phyloP scores from a whole-genome alignment of 1,284 basidiomycete genomes.

The Mycena sp. region DNA sequence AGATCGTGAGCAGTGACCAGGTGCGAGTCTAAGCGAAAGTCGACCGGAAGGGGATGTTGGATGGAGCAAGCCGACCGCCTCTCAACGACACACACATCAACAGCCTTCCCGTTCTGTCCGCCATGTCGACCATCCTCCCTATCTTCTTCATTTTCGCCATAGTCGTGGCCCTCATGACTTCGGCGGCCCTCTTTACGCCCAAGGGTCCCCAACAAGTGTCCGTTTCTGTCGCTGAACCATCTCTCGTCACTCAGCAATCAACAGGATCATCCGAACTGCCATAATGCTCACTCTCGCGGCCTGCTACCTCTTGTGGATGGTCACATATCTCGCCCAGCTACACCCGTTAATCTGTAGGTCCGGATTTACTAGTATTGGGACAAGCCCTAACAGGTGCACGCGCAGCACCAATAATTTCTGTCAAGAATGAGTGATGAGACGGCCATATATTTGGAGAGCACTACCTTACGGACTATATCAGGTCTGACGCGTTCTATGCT shows the following conservation, averaged over 20 bases:
- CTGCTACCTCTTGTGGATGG: constrained; percentile 95
- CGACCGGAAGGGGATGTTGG: neutral
- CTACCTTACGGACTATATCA: constrained; percentile 25
- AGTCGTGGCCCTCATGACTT: constrained; percentile 69
- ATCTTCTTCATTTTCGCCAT: constrained; percentile 64
- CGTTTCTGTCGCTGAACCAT: constrained; percentile 43
- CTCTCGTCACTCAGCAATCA: constrained; percentile 1
- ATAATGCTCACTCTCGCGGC: constrained; percentile 79
- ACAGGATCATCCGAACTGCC: constrained; percentile 83
- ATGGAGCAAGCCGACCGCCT: neutral
- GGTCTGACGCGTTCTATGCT: neutral
- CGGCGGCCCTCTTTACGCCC: constrained; percentile 75
- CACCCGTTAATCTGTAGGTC: constrained; percentile 86
- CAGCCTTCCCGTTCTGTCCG: constrained; percentile 10
- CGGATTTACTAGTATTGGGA: neutral
- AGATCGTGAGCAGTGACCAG: constrained; percentile 8
- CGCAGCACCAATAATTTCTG: neutral
- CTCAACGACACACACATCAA: neutral
- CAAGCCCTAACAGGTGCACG: neutral
- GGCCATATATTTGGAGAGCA: neutral
- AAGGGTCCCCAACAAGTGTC: constrained; percentile 92
- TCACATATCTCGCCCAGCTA: constrained; percentile 92
- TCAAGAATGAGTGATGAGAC: no score
- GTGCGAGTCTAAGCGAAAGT: neutral
- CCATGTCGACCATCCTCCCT: constrained; percentile 67